Evolutionary conservation across 495 filamentous ascomycete species (phyloP).

Genomic region (Trichoderma gamsii): DNA sequence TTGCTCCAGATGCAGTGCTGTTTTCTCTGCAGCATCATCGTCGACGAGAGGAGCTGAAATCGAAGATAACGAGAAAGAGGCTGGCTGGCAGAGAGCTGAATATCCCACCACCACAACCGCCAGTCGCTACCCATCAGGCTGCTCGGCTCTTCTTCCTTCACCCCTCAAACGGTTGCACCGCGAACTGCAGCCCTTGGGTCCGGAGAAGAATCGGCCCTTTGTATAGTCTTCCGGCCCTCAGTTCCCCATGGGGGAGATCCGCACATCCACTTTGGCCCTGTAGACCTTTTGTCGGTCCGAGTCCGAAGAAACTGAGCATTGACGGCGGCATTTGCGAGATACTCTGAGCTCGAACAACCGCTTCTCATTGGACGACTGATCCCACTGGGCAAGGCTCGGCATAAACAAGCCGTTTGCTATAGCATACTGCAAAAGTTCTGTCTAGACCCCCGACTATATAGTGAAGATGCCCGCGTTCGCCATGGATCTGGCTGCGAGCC

Average conservation of each 20-base stretch:
- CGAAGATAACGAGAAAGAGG: not conserved
- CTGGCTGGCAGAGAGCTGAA: too few relatives aligned
- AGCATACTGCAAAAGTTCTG: not conserved
- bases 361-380: not conserved
- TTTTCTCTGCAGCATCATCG: too few relatives aligned
- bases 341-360: not conserved
- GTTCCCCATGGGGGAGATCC: constrained; percentile 11
- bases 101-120: not conserved
- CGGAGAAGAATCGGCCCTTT: constrained; percentile 14
- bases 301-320: not conserved
- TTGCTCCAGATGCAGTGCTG: too few relatives aligned
- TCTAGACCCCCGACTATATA: not conserved
- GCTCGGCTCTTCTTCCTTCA: not conserved
- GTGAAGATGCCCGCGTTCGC: constrained; percentile 4
- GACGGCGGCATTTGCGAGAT: not conserved
- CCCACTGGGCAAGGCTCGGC: not conserved
- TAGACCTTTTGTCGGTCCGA: constrained; percentile 13
- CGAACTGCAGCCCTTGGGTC: not conserved
- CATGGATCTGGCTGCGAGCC: constrained; percentile 9
- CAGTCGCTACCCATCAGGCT: not conserved
- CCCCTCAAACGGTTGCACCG: not conserved
- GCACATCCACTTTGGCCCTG: constrained; percentile 7
- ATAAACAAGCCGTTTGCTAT: not conserved
- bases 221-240: not conserved
- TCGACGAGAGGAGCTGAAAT: not conserved